Conservation (phyloP, 805 yeast genomes). For the Pichia exigua region DNA sequence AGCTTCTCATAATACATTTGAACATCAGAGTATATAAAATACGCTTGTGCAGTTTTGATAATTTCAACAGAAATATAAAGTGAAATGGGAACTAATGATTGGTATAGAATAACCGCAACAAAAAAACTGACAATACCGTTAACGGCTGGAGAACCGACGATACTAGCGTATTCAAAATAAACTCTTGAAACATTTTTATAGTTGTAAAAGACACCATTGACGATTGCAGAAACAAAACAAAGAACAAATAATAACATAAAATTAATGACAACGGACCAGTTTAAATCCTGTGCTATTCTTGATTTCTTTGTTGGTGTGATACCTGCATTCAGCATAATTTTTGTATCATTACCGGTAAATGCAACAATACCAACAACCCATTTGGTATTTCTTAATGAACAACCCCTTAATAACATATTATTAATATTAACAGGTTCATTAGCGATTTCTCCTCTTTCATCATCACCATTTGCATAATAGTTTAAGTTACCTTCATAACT, state of each 20-base stretch:
- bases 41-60: slow-evolving; percentile 76
- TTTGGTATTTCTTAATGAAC: slow-evolving; percentile 69
- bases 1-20: slow-evolving; percentile 58
- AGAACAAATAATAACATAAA: slow-evolving; percentile 55
- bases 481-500: slow-evolving; percentile 67
- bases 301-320: slow-evolving; percentile 72
- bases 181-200: slow-evolving; percentile 42
- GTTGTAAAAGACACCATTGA: slow-evolving; percentile 60
- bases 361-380: slow-evolving; percentile 76
- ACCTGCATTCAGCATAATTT: slow-evolving; percentile 77
- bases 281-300: slow-evolving; percentile 64
- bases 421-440: slow-evolving; percentile 65
- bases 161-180: slow-evolving; percentile 63
- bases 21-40: slow-evolving; percentile 69
- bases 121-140: slow-evolving; percentile 70
- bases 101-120: slow-evolving; percentile 69
- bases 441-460: slow-evolving; percentile 25
- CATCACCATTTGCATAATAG: slow-evolving; percentile 34
- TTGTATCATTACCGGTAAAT: slow-evolving; percentile 73
- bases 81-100: slow-evolving; percentile 76
- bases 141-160: slow-evolving; percentile 54
- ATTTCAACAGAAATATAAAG: slow-evolving; percentile 76
- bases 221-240: slow-evolving; percentile 63
- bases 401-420: slow-evolving; percentile 66
- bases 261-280: slow-evolving; percentile 60